Percentiles rank a stretch among this genome's conserved stretches.
phyloP scores from a whole-genome alignment of 106 monocot species.

The Platanthera zijinensis region DNA sequence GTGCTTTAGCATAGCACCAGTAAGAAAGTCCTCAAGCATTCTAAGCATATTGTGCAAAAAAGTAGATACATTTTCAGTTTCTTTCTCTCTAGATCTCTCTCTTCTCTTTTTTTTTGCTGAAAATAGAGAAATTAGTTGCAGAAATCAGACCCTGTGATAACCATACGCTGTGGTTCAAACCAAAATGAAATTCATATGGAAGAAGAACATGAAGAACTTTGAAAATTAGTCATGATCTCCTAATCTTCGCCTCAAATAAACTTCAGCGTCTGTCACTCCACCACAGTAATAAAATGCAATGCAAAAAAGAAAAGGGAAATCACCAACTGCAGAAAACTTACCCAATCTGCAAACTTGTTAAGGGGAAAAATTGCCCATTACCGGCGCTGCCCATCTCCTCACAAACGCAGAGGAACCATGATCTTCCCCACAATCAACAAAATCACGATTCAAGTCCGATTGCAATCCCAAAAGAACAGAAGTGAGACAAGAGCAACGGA shows the following conservation, averaged over 20 bases:
- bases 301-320: neutral
- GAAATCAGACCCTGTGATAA: too few species aligned
- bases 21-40: neutral
- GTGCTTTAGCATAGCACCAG: neutral
- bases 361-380: constrained; percentile 51
- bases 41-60: neutral
- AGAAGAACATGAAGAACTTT: constrained; percentile 1
- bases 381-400: constrained; percentile 18
- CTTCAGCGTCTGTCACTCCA: neutral
- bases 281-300: neutral
- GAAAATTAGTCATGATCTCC: neutral
- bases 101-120: too few species aligned
- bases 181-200: neutral
- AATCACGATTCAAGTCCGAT: neutral
- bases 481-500: neutral
- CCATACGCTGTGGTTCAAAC: neutral
- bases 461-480: neutral
- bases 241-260: neutral
- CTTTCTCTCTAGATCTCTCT: too few species aligned
- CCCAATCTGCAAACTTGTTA: constrained; percentile 90
- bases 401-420: neutral
- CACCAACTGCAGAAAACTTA: constrained; percentile 8
- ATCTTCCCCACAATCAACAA: neutral
- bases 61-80: too few species aligned
- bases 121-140: too few species aligned